phyloP scores from a whole-genome alignment of 2,329 filamentous ascomycete genomes.

The Xylariales sp. region DNA sequence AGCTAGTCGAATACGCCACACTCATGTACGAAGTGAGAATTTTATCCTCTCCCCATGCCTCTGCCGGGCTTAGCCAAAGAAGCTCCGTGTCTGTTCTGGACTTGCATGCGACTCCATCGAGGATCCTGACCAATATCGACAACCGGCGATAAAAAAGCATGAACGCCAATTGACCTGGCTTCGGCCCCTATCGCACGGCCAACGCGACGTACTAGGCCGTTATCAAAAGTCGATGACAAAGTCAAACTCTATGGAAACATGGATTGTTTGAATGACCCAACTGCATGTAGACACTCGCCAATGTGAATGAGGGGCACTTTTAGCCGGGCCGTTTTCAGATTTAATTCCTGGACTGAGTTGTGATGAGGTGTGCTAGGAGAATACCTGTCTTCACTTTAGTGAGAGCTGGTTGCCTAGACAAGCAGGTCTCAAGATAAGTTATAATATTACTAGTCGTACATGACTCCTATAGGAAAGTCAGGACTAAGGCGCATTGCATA shows the following conservation, averaged over 20 bases:
- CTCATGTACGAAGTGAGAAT: slow-evolving; percentile 58
- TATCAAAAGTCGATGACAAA: slow-evolving; percentile 57
- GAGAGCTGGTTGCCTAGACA: neutral
- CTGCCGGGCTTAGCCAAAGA: slow-evolving; percentile 39
- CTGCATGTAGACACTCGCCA: slow-evolving; percentile 58
- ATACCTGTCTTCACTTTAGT: slow-evolving; percentile 47
- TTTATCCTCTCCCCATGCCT: slow-evolving; percentile 61
- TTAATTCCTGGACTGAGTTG: slow-evolving; percentile 55
- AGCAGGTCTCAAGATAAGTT: neutral
- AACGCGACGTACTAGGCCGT: slow-evolving; percentile 55
- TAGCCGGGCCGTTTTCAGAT: slow-evolving; percentile 52
- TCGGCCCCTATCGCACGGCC: slow-evolving; percentile 57
- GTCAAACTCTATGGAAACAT: slow-evolving; percentile 58
- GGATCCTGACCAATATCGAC: slow-evolving; percentile 58
- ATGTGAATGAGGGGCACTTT: slow-evolving; percentile 57
- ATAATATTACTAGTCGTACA: slow-evolving; percentile 54
- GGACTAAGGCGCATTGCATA: slow-evolving; percentile 53
- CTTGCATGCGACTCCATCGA: slow-evolving; percentile 58
- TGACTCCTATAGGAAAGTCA: slow-evolving; percentile 54
- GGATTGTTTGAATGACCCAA: slow-evolving; percentile 58
- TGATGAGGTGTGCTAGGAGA: slow-evolving; percentile 57
- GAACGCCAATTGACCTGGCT: slow-evolving; percentile 58
- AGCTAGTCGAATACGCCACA: slow-evolving; percentile 56
- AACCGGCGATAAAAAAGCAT: slow-evolving; percentile 58
- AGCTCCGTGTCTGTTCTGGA: neutral